phyloP scores from a whole-genome alignment of 2,329 filamentous ascomycete species.

The Geosmithia flava region DNA sequence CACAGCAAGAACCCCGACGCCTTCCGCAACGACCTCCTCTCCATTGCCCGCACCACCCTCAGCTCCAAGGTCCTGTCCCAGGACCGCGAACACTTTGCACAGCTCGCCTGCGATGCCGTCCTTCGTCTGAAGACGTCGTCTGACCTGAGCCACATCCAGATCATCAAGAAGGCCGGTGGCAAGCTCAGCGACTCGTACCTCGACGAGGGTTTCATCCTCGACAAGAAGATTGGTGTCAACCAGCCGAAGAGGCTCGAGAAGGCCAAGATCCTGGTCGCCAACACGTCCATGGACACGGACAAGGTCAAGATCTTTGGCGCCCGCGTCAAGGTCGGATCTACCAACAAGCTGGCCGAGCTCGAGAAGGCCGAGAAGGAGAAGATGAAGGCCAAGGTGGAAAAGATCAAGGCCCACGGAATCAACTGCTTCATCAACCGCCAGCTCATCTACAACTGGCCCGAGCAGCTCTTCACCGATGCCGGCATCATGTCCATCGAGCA shows the following conservation, averaged over 20 bases:
- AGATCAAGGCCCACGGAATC: constrained; percentile 96
- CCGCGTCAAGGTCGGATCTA: constrained; percentile 90
- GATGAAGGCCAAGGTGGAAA: constrained; percentile 99
- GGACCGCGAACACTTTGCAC: constrained; percentile 83
- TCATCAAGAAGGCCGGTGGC: constrained; percentile 98
- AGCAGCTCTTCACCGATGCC: constrained; percentile 95
- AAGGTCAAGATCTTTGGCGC: constrained; percentile 99
- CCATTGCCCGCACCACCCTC: constrained; percentile 88
- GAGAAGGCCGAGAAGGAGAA: constrained; percentile 98
- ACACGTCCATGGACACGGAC: constrained; percentile 98
- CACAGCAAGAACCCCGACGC: constrained; percentile 72
- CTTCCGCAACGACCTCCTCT: constrained; percentile 80
- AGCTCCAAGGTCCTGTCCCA: constrained; percentile 96
- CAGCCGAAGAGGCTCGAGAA: constrained; percentile 96
- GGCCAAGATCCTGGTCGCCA: constrained; percentile 94
- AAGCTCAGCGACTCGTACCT: constrained; percentile 97
- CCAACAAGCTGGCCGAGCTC: constrained; percentile 92
- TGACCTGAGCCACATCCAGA: constrained; percentile 94
- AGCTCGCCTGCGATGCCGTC: constrained; percentile 83
- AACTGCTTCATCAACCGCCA: constrained; percentile 99
- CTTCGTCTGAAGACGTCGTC: constrained; percentile 80
- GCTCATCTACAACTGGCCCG: constrained; percentile 99
- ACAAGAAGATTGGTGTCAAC: constrained; percentile 98
- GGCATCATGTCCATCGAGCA: constrained; percentile 98
- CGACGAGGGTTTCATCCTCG: constrained; percentile 94